These are phyloP conservation scores for Monilinia aucupariae DNA, from an alignment of 2,329 filamentous ascomycete species.

Conservation along the genomic window DNA sequence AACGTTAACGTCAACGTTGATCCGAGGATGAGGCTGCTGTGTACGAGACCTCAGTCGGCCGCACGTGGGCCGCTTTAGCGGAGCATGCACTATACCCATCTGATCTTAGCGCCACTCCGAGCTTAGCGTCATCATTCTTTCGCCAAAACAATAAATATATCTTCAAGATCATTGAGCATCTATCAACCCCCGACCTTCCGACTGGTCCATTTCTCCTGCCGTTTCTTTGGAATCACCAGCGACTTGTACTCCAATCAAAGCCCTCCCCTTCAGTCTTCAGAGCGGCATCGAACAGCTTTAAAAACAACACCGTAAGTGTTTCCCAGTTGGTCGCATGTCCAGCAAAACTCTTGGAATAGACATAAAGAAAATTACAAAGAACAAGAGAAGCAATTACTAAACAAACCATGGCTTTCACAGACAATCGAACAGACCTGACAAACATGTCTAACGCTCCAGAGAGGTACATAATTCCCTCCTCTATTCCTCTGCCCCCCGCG, in stretches of 20 bases:
- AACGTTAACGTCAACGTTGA: background rate
- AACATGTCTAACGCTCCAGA: slow-evolving; percentile 18
- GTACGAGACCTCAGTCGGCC: slow-evolving; percentile 2
- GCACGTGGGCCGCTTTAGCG: background rate
- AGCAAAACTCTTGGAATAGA: background rate
- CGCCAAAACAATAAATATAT: background rate
- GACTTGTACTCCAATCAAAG: background rate
- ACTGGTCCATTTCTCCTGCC: background rate
- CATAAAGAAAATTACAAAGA: slow-evolving; percentile 3
- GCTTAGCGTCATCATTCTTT: slow-evolving; percentile 1
- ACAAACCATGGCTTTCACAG: background rate
- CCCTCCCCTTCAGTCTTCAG: background rate
- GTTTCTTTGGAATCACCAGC: background rate
- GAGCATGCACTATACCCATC: background rate
- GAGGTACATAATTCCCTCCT: slow-evolving; percentile 1
- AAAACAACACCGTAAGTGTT: background rate
- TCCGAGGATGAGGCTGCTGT: background rate
- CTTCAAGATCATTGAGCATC: background rate
- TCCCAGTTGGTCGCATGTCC: background rate
- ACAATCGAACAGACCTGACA: background rate
- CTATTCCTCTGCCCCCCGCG: background rate
- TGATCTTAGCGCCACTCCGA: background rate
- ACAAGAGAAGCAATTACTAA: slow-evolving; percentile 10
- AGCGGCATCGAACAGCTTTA: background rate
- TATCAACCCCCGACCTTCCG: background rate